A percentile compares a stretch with the other conserved stretches of the same genome.
Conservation (phyloP, 2,329 filamentous ascomycete species). For the Cladophialophora bantiana region DNA sequence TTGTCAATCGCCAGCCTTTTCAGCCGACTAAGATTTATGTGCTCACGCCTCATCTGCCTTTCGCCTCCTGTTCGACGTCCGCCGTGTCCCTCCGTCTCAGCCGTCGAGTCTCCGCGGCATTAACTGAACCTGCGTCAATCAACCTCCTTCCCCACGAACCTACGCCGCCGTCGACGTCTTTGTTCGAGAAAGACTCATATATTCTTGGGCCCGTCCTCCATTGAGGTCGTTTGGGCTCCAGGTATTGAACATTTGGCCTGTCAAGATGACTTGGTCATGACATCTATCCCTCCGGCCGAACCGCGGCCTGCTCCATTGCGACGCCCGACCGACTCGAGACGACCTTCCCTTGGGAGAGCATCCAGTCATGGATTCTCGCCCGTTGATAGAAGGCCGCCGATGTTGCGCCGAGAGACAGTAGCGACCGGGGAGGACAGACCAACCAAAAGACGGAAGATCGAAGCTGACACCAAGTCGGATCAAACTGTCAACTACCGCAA, state of each 20-base stretch:
- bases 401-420: conserved; percentile 22
- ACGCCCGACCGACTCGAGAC: conserved; percentile 29
- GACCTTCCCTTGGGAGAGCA: conserved; percentile 18
- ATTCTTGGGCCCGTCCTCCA: background rate
- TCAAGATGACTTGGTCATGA: conserved; percentile 42
- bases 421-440: conserved; percentile 51
- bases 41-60: background rate
- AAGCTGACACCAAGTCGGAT: conserved; percentile 19
- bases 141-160: background rate
- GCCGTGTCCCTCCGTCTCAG: conserved; percentile 2
- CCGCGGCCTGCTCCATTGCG: conserved; percentile 36
- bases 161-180: background rate
- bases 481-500: conserved; percentile 15
- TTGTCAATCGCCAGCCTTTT: background rate
- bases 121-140: background rate
- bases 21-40: background rate
- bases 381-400: conserved; percentile 18
- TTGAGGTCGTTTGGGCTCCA: conserved; percentile 13
- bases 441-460: conserved; percentile 45
- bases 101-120: conserved; percentile 21
- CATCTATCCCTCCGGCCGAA: conserved; percentile 39
- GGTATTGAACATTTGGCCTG: conserved; percentile 11
- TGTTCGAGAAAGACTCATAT: background rate
- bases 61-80: conserved; percentile 10
- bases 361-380: conserved; percentile 24